These are phyloP conservation scores for Plasmodium coatneyi DNA, from an alignment of 169 alveolate genomes.

Conservation along the genomic window DNA sequence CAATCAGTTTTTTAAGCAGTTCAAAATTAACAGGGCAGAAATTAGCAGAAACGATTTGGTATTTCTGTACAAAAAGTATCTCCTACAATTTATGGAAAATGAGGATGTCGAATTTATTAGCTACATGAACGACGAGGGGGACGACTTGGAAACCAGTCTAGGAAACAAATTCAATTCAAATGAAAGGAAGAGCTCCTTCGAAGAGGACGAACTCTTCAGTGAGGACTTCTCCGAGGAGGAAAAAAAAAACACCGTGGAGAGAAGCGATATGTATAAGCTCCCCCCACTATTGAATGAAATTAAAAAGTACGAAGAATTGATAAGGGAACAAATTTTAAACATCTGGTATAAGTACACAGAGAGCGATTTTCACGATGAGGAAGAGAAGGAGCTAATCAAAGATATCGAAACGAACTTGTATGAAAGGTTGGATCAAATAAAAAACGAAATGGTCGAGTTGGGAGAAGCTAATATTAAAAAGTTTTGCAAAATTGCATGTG, in stretches of 20 bases:
- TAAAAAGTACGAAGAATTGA: constrained; percentile 68
- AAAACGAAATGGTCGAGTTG: constrained; percentile 65
- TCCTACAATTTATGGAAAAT: constrained; percentile 74
- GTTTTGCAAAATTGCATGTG: constrained; percentile 77
- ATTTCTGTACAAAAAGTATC: constrained; percentile 68
- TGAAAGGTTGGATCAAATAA: constrained; percentile 71
- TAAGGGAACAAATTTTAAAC: constrained; percentile 73
- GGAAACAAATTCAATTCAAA: background rate
- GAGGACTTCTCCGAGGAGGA: constrained; percentile 34
- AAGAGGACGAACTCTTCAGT: constrained; percentile 8
- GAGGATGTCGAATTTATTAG: constrained; percentile 74
- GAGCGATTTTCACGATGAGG: constrained; percentile 75
- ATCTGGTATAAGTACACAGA: constrained; percentile 75
- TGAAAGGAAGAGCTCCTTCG: background rate
- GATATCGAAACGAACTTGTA: constrained; percentile 71
- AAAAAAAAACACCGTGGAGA: background rate
- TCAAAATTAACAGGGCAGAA: constrained; percentile 75
- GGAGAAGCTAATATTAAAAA: constrained; percentile 69
- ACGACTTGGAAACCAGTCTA: constrained; percentile 4
- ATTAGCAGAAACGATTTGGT: constrained; percentile 75
- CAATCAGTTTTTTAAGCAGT: constrained; percentile 71
- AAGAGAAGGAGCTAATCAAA: constrained; percentile 69
- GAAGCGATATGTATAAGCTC: constrained; percentile 24
- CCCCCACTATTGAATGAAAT: constrained; percentile 73
- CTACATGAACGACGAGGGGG: constrained; percentile 60